Evolutionary conservation across 345 rosid species (phyloP), one percentile per base, ranked within the genome.

Genomic region (Brassica nigra): DNA sequence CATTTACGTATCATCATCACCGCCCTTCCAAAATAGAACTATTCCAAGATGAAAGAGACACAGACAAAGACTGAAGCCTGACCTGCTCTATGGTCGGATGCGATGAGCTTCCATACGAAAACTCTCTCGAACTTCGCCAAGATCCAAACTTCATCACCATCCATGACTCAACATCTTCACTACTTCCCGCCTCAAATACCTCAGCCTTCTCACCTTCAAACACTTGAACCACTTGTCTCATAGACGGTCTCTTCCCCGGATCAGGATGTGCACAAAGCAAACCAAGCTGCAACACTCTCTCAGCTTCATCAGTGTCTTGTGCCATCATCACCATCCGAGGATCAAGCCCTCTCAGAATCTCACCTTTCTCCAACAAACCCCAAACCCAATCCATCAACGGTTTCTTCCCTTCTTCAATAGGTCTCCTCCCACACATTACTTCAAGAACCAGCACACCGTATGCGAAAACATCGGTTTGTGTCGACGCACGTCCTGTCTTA

Each of bases 401-500:
- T 18, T 75, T 82, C 61, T 86, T 86, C 37, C 87, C 87, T 80
- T 86, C 86, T 71, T 86, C 91, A 6, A 83, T 74, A 1, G 89
- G 89, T 57, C 91, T 78, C 37, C 86, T 63, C 8, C 91, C 89
- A 62, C 88, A 85, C 62, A 83, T 73, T 33, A 86, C 85, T 82
- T 88, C 89, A 44, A 88, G 83, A 68, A 86, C 65, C 8, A 86
- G 71, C n/a, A 88, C 29, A 23, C 89, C 89, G 1, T 78, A 86
- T 20, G 88, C 71, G 66, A 83, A 88, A 28, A 83, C 86, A 76
- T 88, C 87, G 4, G 91, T 85, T 69, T 82, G 84, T 34, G 86
- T 85, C 9, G 89, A 83, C 0, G 88, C 83, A 70, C 86, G 86
- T 1, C 91, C 91, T 0, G 85, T 85, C 61, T 49, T 83, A 57